phyloP scores from a whole-genome alignment of 495 filamentous ascomycete genomes.

The Cercophora newfieldiana region DNA sequence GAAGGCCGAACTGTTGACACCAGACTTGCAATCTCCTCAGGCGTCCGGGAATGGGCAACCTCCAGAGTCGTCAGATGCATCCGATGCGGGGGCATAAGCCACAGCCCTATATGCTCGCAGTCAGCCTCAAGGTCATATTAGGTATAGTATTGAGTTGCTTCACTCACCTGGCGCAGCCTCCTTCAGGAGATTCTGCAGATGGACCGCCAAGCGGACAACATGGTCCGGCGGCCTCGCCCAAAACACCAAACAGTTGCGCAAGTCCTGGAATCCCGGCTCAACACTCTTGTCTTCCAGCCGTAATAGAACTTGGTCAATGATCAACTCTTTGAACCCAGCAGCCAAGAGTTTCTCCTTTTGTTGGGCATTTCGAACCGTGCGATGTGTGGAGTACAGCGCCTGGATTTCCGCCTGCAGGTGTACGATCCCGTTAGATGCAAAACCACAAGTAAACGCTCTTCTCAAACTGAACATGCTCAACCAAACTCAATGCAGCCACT shows the following conservation, averaged over 20 bases:
- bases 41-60: constrained; percentile 67
- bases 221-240: constrained; percentile 80
- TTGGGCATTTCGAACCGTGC: constrained; percentile 67
- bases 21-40: constrained; percentile 60
- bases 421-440: background rate
- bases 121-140: background rate
- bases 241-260: constrained; percentile 77
- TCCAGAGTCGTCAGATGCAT: constrained; percentile 89
- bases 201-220: constrained; percentile 61
- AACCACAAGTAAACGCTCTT: no score
- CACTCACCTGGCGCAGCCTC: constrained; percentile 66
- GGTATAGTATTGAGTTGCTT: background rate
- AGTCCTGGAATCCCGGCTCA: constrained; percentile 68
- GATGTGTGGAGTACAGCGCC: constrained; percentile 68
- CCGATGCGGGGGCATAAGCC: constrained; percentile 74
- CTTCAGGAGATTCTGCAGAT: constrained; percentile 66
- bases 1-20: constrained; percentile 52
- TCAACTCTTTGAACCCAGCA: constrained; percentile 66
- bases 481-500: no score
- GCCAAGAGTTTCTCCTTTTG: constrained; percentile 69
- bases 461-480: no score
- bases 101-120: constrained; percentile 58
- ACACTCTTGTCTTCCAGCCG: constrained; percentile 60
- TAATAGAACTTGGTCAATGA: constrained; percentile 71
- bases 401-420: constrained; percentile 64